Evolutionary conservation across 768 basidiomycete species (phyloP), one percentile per base, ranked within the genome.

Genomic region (Amanita muscaria): DNA sequence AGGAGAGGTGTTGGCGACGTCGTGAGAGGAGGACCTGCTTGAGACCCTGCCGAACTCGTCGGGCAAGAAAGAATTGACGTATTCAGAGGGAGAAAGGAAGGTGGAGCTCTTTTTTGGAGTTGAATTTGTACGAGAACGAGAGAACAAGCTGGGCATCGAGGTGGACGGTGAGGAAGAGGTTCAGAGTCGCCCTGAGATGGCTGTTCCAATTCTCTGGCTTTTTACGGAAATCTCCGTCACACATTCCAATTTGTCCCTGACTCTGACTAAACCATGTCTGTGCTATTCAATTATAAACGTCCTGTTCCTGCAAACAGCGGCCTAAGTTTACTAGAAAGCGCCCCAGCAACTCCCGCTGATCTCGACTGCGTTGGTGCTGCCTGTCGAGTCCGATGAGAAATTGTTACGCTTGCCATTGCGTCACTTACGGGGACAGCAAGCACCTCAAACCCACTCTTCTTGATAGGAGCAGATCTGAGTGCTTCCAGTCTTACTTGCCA

Each of bases 131-230:
- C 83, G 74, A 50, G 77, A 59, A 53, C 82, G 77, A 59, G 83
- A 82, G 64, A 85, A 85, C 64, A 84, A 58, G 62, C 77, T 81
- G 68, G 75, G 80, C 82, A 85, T 84, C 65, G 72, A 57, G 56
- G 57, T 49, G 56, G 52, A 54, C 60, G 62, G 61, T 59, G 64
- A 60, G 61, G 56, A 58, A 30, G 32, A 58, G 53, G 58, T n/a
- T n/a, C n/a, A n/a, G n/a, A n/a, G n/a, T n/a, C n/a, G n/a, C n/a
- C n/a, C n/a, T n/a, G n/a, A 47, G 54, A 56, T 50, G 53, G 48
- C 45, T 48, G 51, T 51, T 49, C 51, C 52, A 49, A 49, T 49
- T 54, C 56, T 12, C 22, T 39, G 38, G 25, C 8, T 25, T 39
- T 23, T 36, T 48, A 51, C 58, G 60, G 58, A 51, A 57, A 55